phyloP scores from a whole-genome alignment of 176 grass and related monocot species.

The Oryza brachyantha region DNA sequence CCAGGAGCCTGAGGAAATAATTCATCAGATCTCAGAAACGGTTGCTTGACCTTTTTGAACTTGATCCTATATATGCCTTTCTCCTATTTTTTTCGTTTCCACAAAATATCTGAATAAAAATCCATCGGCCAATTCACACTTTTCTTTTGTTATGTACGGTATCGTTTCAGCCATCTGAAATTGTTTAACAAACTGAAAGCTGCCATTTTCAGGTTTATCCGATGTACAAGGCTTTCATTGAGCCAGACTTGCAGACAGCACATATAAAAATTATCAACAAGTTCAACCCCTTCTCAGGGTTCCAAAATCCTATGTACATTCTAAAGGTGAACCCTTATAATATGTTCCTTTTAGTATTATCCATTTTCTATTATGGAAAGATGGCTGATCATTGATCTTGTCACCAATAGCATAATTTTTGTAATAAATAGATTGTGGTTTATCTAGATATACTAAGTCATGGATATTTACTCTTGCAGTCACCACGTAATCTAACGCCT shows the following conservation, averaged over 20 bases:
- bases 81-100: not conserved
- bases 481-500: constrained; percentile 49
- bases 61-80: constrained; percentile 19
- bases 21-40: constrained; percentile 97
- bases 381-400: not conserved
- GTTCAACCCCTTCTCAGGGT: constrained; percentile 81
- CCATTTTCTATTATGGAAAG: constrained; percentile 6
- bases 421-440: constrained; percentile 31
- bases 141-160: constrained; percentile 16
- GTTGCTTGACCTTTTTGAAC: constrained; percentile 44
- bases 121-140: not conserved
- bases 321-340: constrained; percentile 54
- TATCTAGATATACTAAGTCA: constrained; percentile 17
- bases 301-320: constrained; percentile 99
- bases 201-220: constrained; percentile 73
- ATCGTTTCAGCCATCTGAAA: not conserved
- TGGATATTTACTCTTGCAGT: constrained; percentile 48
- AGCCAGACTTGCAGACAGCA: constrained; percentile 84
- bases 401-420: not conserved
- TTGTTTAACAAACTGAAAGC: constrained; percentile 30
- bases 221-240: constrained; percentile 99
- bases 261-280: constrained; percentile 98
- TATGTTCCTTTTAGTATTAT: not conserved
- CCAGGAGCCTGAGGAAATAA: constrained; percentile 98
- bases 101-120: constrained; percentile 21